A percentile compares a stretch with the other conserved stretches of the same genome.
Evolutionary conservation across 2,329 filamentous ascomycete species (phyloP).

Genomic region (Fusarium albidum): DNA sequence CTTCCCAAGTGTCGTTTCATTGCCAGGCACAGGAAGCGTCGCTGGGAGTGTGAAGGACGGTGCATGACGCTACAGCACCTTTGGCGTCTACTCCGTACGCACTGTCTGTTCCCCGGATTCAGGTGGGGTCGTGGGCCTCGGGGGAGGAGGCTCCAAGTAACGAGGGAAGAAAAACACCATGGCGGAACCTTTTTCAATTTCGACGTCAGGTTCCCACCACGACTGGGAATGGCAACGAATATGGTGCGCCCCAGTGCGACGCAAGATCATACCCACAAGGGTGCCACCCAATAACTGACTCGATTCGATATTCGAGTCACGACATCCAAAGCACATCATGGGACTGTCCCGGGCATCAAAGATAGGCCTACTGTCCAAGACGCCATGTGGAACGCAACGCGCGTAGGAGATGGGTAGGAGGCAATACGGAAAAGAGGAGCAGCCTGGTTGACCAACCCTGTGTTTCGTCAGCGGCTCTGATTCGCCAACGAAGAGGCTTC

Average conservation of each 20-base stretch:
- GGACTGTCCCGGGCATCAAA: slow-evolving; percentile 5
- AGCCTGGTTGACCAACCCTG: slow-evolving; percentile 14
- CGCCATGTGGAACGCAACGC: slow-evolving; percentile 26
- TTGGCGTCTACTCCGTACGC: slow-evolving; percentile 11
- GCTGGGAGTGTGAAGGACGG: slow-evolving; percentile 7
- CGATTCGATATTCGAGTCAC: slow-evolving; percentile 15
- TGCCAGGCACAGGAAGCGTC: slow-evolving; percentile 14
- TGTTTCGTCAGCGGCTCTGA: slow-evolving; percentile 1
- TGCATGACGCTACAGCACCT: slow-evolving; percentile 21
- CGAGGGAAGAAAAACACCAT: slow-evolving; percentile 6
- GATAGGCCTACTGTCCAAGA: slow-evolving; percentile 16
- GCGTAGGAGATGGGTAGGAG: slow-evolving; percentile 15
- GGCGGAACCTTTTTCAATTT: slow-evolving; percentile 1
- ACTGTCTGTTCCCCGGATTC: slow-evolving; percentile 20
- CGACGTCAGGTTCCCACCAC: background rate
- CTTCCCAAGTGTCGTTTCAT: slow-evolving; percentile 13
- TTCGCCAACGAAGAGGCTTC: slow-evolving; percentile 26
- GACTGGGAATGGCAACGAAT: slow-evolving; percentile 10
- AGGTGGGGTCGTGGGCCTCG: slow-evolving; percentile 12
- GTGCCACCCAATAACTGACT: slow-evolving; percentile 8
- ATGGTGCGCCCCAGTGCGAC: slow-evolving; percentile 13
- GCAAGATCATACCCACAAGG: background rate
- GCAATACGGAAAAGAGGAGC: slow-evolving; percentile 13
- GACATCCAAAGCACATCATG: slow-evolving; percentile 10
- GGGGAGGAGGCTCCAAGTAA: slow-evolving; percentile 6